These are phyloP conservation scores for Vigna hirtella DNA, from an alignment of 306 rosid species.

Conservation along the genomic window DNA sequence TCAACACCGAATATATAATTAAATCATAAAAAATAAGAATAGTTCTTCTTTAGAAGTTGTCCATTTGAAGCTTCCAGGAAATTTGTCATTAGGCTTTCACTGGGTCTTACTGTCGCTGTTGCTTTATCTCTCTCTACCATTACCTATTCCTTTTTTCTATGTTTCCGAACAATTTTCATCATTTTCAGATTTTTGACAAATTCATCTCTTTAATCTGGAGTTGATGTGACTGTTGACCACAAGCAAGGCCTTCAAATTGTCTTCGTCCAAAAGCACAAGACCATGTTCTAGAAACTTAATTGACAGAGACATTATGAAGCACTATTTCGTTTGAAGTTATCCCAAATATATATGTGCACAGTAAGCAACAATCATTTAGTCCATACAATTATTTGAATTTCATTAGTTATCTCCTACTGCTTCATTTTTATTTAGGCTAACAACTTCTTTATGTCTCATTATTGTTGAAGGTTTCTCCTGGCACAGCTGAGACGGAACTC, in stretches of 20 bases:
- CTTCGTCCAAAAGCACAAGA: background rate
- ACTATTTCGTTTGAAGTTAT: background rate
- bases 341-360: background rate
- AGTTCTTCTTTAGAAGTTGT: background rate
- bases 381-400: background rate
- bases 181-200: slow-evolving; percentile 22
- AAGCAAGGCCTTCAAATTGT: background rate
- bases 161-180: background rate
- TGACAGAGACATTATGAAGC: background rate
- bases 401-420: background rate
- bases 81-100: slow-evolving; percentile 6
- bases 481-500: background rate
- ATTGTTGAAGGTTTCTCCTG: background rate
- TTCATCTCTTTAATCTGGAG: background rate
- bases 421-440: background rate
- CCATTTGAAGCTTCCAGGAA: slow-evolving; percentile 2
- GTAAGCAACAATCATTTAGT: background rate
- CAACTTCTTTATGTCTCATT: background rate
- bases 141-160: background rate
- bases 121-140: background rate
- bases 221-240: slow-evolving; percentile 18
- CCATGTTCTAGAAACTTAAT: slow-evolving; percentile 30
- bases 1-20: background rate
- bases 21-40: background rate
- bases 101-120: background rate